Base-by-base conservation (phyloP, 306 rosid genomes). In the Pyrus betulifolia region DNA sequence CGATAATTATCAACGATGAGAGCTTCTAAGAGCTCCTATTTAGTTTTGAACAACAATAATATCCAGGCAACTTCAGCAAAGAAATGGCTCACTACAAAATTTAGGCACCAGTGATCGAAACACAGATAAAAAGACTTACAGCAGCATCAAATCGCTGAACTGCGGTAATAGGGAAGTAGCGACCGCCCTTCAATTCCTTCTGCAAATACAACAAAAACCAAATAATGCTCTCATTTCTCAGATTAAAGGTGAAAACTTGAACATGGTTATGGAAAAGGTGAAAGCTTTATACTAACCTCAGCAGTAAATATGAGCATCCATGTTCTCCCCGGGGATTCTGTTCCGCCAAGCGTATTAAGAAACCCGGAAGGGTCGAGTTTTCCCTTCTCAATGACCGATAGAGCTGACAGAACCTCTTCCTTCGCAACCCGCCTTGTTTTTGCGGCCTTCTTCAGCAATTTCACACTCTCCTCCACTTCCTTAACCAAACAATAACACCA, bases 301-400 rank as follows among this genome's bases (percentile, higher is more conserved):
- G 93, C 86, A 42, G 98, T 89, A 71, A 89, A 93, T 83, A 93
- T 38, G 74, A 93, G 97, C 98, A 93, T 93, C 98, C 97, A 95
- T 23, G 97, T 92, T 81, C 96, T 92, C 69, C 98, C 98, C 19
- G 97, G 98, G 70, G 98, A 89, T 84, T 85, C 74, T 14, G 84
- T 83, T 68, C 97, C 97, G 14, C 97, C 97, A 45, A 95, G 97
- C 11, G 85, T 89, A 30, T 85, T 87, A 61, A 92, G 81, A 87
- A 92, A 95, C 51, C 82, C 86, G 51, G 91, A 85, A 74, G 96
- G 96, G 19, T 92, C 93, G 51, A 91, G 27, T 66, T 95, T 92
- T 19, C 96, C 93, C 77, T 87, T 92, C 88, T 95, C 96, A 81
- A 95, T 82, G 71, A 82, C 82, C 27, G 96, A 78, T 8, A 95